Conservation (phyloP, 495 filamentous ascomycete species). For the Hypoxylon rickii region DNA sequence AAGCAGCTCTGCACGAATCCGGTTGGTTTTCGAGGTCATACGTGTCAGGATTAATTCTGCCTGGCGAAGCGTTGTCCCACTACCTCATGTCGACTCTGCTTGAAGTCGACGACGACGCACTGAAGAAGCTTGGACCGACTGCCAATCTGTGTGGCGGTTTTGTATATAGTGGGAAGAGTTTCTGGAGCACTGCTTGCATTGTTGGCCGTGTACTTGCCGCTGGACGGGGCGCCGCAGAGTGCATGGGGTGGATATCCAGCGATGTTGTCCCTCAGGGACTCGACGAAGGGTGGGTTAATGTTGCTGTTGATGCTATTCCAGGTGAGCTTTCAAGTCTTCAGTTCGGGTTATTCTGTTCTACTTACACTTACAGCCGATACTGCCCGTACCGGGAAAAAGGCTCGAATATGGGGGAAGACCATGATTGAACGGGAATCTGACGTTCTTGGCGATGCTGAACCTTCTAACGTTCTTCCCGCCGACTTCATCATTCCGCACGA, state of each 20-base stretch:
- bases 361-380: constrained; percentile 43
- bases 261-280: constrained; percentile 56
- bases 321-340: constrained; percentile 41
- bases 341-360: not conserved
- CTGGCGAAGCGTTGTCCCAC: constrained; percentile 73
- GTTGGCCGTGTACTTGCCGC: constrained; percentile 76
- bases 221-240: constrained; percentile 66
- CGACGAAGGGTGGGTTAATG: constrained; percentile 67
- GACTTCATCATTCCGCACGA: constrained; percentile 63
- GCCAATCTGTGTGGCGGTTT: constrained; percentile 83
- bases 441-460: constrained; percentile 56
- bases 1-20: constrained; percentile 53
- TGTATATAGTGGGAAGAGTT: constrained; percentile 68
- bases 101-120: constrained; percentile 71
- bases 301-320: constrained; percentile 56
- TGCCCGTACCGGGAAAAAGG: constrained; percentile 47
- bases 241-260: constrained; percentile 77
- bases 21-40: constrained; percentile 87
- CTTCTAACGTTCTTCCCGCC: constrained; percentile 53
- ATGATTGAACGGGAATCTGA: constrained; percentile 56
- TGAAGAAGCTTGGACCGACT: constrained; percentile 66
- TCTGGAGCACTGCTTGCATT: constrained; percentile 82
- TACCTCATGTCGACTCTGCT: constrained; percentile 78
- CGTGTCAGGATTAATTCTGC: constrained; percentile 76
- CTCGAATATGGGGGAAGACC: constrained; percentile 52